These are phyloP conservation scores for Rhododendron molle DNA, from an alignment of 148 eudicot species.

Conservation along the genomic window DNA sequence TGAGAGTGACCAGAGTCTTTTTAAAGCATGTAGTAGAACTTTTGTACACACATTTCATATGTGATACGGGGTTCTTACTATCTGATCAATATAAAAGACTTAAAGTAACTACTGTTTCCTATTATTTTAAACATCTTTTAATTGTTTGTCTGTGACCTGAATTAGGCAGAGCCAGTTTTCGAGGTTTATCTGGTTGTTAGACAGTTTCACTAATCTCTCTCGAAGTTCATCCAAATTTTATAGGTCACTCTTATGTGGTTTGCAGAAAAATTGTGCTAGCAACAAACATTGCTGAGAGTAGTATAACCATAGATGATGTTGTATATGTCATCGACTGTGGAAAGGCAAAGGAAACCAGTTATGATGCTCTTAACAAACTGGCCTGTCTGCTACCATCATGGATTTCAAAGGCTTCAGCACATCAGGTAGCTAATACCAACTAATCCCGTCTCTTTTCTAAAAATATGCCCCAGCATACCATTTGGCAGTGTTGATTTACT, in stretches of 20 bases:
- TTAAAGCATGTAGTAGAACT: background rate
- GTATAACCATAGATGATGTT: slow-evolving; percentile 95
- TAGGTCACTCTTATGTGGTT: background rate
- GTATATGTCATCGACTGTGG: slow-evolving; percentile 95
- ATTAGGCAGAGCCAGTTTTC: background rate
- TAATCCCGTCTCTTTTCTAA: background rate
- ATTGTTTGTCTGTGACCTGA: background rate
- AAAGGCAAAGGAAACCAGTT: slow-evolving; percentile 97
- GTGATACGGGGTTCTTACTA: background rate
- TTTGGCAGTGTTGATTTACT: background rate
- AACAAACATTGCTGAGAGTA: slow-evolving; percentile 96
- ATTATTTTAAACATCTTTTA: background rate
- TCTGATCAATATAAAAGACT: background rate
- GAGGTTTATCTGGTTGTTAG: background rate
- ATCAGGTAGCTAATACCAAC: slow-evolving; percentile 51
- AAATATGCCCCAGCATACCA: background rate
- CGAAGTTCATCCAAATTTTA: slow-evolving; percentile 5
- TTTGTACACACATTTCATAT: background rate
- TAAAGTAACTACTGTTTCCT: background rate
- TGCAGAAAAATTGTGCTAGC: slow-evolving; percentile 92
- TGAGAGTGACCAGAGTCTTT: background rate
- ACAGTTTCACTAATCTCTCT: background rate
- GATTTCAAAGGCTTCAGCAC: slow-evolving; percentile 99
- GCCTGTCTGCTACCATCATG: slow-evolving; percentile 96
- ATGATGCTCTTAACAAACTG: slow-evolving; percentile 95